Percentiles rank a stretch among this genome's conserved stretches.
Conservation (phyloP, 164 flowering plant genomes). For the Brasenia schreberi region DNA sequence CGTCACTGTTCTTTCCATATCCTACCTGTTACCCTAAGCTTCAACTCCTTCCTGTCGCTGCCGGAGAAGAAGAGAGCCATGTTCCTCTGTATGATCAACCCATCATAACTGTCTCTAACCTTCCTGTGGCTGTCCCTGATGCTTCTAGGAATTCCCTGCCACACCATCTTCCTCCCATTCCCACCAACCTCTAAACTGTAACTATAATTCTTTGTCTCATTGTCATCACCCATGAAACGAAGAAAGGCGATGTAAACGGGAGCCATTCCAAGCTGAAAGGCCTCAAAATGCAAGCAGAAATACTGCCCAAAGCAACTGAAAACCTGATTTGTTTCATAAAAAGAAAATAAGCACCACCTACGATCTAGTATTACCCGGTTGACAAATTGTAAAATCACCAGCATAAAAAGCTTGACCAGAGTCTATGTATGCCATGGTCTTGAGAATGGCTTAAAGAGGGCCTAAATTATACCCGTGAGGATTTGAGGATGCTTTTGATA, state of each 20-base stretch:
- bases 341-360: too few relatives aligned
- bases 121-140: slow-evolving; percentile 46
- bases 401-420: too few relatives aligned
- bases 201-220: slow-evolving; percentile 39
- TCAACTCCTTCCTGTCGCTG: slow-evolving; percentile 39
- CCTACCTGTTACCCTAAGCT: slow-evolving; percentile 50
- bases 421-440: too few relatives aligned
- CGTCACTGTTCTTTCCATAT: slow-evolving; percentile 43
- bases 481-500: too few relatives aligned
- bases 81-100: slow-evolving; percentile 42
- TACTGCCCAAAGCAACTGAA: slow-evolving; percentile 55
- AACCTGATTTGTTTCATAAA: slow-evolving; percentile 17
- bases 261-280: slow-evolving; percentile 33
- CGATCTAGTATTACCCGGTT: too few relatives aligned
- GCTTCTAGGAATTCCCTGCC: slow-evolving; percentile 56
- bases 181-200: slow-evolving; percentile 54
- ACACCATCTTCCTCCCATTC: slow-evolving; percentile 39
- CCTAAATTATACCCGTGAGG: too few relatives aligned
- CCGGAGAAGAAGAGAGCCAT: slow-evolving; percentile 17
- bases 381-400: too few relatives aligned
- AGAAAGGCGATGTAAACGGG: slow-evolving; percentile 24
- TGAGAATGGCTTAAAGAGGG: too few relatives aligned
- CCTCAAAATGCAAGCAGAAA: slow-evolving; percentile 57
- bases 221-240: slow-evolving; percentile 55
- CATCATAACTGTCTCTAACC: slow-evolving; percentile 54